Evolutionary conservation across 2,329 filamentous ascomycete genomes (phyloP), one percentile per base, ranked within the genome.

Genomic region (Alternaria consortialis): DNA sequence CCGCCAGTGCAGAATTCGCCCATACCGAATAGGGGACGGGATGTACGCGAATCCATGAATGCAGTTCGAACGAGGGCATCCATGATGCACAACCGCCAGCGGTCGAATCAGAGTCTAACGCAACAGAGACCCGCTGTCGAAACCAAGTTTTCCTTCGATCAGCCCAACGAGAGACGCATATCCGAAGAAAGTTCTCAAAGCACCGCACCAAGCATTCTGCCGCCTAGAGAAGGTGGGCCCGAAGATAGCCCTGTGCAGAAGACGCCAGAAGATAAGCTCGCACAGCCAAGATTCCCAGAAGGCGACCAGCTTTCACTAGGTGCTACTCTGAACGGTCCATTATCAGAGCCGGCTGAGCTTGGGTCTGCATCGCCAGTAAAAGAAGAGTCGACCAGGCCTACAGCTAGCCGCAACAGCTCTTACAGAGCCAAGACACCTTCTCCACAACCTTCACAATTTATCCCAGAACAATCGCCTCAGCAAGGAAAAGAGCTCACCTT

Each of bases 401-500:
- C 72, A 23, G 76, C 73, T 2, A 67, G 65, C 13, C 73, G 77
- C 29, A 66, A 68, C 53, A 68, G 66, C 25, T 79, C 78, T 12
- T 71, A 74, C 15, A 71, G 73, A 52, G 64, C 67, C 5, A 80
- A 79, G 57, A 72, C 78, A 4, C 74, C 77, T 4, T 77, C 81
- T 4, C 81, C 82, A 12, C 80, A 81, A 20, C 72, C 73, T 7
- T 74, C 76, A 12, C 80, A 81, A 56, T 84, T 81, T 56, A 73
- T 82, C n/a, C 79, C 82, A 3, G 82, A 84, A 34, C 78, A 82
- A 31, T 91, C 91, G 0, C 93, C 92, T 8, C 89, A 91, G 36
- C 84, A 89, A 7, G 90, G 89, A 8, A 97, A 97, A 75, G 93
- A 97, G 69, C 84, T 99, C 52, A 98, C 94, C 0, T 82, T 99